A percentile compares a stretch with the other conserved stretches of the same genome.
Evolutionary conservation across 768 basidiomycete genomes (phyloP).

Genomic region (Candolleomyces eurysporus): DNA sequence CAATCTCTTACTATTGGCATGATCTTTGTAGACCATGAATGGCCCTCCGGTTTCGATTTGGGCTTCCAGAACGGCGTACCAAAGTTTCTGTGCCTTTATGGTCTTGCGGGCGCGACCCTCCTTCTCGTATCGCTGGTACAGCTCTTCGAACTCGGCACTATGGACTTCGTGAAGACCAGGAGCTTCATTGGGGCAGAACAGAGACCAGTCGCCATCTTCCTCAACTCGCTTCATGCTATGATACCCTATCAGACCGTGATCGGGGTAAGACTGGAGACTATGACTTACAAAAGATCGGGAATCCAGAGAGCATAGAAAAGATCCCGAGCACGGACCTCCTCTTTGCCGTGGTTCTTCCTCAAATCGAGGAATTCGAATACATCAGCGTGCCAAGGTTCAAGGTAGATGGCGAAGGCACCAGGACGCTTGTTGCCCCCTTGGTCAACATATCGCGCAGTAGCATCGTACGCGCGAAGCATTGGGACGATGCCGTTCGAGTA

Average conservation of each 20-base stretch:
- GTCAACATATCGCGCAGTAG: constrained; percentile 97
- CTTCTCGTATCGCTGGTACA: constrained; percentile 85
- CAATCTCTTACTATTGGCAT: constrained; percentile 72
- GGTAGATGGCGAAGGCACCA: constrained; percentile 96
- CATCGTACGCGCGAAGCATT: constrained; percentile 97
- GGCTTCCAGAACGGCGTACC: constrained; percentile 95
- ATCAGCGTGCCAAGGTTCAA: constrained; percentile 99
- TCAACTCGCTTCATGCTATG: constrained; percentile 96
- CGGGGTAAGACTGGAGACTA: not conserved
- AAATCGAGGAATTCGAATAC: constrained; percentile 97
- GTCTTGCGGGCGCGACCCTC: constrained; percentile 85
- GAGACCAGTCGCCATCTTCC: constrained; percentile 82
- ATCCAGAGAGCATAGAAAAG: constrained; percentile 99
- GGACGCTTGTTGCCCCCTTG: constrained; percentile 99
- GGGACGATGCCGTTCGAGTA: constrained; percentile 99
- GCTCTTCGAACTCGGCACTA: constrained; percentile 83
- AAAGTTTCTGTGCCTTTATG: constrained; percentile 93
- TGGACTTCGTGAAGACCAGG: constrained; percentile 86
- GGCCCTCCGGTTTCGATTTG: constrained; percentile 99
- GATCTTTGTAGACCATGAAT: constrained; percentile 99
- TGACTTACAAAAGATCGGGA: constrained; percentile 85
- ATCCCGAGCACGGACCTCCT: constrained; percentile 94
- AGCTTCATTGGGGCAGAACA: constrained; percentile 98
- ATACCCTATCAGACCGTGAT: not conserved
- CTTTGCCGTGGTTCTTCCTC: constrained; percentile 98